Conservation (phyloP, 106 monocot species). For the Dioscorea dumetorum region DNA sequence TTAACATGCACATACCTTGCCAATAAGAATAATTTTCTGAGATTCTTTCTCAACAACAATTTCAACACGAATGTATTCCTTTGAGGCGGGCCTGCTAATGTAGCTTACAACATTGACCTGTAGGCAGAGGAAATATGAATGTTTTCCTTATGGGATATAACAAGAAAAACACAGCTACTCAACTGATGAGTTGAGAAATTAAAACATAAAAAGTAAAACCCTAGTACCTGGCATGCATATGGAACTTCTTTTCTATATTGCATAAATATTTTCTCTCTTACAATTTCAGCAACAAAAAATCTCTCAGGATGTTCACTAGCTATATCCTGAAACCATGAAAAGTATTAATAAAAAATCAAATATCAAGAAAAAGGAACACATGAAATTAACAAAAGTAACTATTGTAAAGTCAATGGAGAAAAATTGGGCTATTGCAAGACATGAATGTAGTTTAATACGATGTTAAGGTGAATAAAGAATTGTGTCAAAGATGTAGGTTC, state of each 20-base stretch:
- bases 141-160: background rate
- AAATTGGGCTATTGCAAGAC: too few species aligned
- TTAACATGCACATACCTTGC: conserved; percentile 47
- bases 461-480: too few species aligned
- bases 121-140: background rate
- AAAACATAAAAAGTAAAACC: background rate
- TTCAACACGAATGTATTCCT: conserved; percentile 91
- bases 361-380: background rate
- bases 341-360: background rate
- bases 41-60: conserved; percentile 90
- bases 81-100: conserved; percentile 75
- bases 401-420: too few species aligned
- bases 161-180: background rate
- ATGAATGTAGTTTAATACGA: too few species aligned
- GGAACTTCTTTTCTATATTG: conserved; percentile 94
- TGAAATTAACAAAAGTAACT: background rate
- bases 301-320: conserved; percentile 97
- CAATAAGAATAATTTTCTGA: conserved; percentile 91
- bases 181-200: background rate
- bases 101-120: conserved; percentile 90
- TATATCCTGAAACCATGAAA: conserved; percentile 62
- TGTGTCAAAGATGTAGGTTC: too few species aligned
- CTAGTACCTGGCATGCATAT: conserved; percentile 88
- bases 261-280: conserved; percentile 96
- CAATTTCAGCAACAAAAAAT: conserved; percentile 94